These are phyloP conservation scores for Daldinia concentrica DNA, from an alignment of 495 filamentous ascomycete species.

Conservation along the genomic window DNA sequence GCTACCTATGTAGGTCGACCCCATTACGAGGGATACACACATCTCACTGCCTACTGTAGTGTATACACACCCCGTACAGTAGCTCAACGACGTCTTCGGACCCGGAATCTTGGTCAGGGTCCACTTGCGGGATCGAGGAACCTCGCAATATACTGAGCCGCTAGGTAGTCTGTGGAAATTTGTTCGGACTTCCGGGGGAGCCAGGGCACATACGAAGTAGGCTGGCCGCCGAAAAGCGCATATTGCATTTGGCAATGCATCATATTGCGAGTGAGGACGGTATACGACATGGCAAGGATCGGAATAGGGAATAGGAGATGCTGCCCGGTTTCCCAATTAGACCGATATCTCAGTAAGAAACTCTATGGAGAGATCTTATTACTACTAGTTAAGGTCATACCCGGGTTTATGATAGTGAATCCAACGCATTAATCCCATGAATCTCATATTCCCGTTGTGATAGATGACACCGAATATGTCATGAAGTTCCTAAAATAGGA, in stretches of 20 bases:
- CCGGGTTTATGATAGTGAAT: too few relatives aligned
- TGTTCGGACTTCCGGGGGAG: conserved; percentile 37
- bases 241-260: conserved; percentile 25
- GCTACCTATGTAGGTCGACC: background rate
- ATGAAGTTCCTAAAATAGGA: conserved; percentile 6
- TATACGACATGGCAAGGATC: conserved; percentile 27
- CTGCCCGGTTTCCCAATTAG: background rate
- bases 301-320: conserved; percentile 4
- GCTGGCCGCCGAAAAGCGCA: conserved; percentile 36
- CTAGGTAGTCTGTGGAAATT: conserved; percentile 11
- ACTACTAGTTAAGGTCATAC: too few relatives aligned
- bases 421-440: background rate
- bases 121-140: conserved; percentile 22
- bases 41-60: conserved; percentile 3
- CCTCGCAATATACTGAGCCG: conserved; percentile 19
- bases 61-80: background rate
- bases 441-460: background rate
- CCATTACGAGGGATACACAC: conserved; percentile 7
- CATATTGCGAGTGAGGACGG: conserved; percentile 15
- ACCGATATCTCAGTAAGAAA: background rate
- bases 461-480: background rate
- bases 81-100: conserved; percentile 6
- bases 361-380: background rate
- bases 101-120: conserved; percentile 19
- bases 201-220: conserved; percentile 16